Evolutionary conservation across 2,329 filamentous ascomycete genomes (phyloP), one percentile per base, ranked within the genome.

Genomic region (Aspergillus sp.): DNA sequence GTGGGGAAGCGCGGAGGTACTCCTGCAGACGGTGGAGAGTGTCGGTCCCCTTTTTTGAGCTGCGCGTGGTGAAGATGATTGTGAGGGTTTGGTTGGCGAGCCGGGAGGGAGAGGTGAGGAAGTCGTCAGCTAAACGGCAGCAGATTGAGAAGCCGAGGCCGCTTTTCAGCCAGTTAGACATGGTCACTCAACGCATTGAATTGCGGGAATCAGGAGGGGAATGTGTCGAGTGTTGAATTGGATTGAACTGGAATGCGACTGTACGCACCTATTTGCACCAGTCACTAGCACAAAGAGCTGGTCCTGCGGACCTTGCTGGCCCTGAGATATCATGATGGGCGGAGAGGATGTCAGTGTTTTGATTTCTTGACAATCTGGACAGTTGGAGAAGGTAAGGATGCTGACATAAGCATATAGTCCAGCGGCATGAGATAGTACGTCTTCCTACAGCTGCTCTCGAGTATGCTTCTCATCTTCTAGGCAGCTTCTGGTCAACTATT

Each of bases 111-210:
- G 80, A 80, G 49, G 75, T 72, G 49, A 94, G 80, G 73, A 95
- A 96, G 59, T 94, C 87, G 72, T 95, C 88, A 57, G 94, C 91
- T 47, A 95, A 76, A 50, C 88, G 86, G 61, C 86, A 81, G 64
- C 86, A 86, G 56, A 87, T 89, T 46, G 85, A 83, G 58, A 91
- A 85, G 40, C 91, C 91, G 40, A 96, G 81, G 50, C 91, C 91
- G 64, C 91, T 96, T 66, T 27, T 38, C 41, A 51, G 45, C 44
- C 34, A 29, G 26, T 44, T 19, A 19, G 19, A 19, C 19, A 19
- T 19, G 19, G 19, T 50, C 32, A 50, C 27, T 36, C 19, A 19
- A 36, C 34, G 5, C n/a, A 36, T 42, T 42, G 41, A 19, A 41
- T 6, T 27, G 12, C 12, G 7, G 7, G n/a, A 9, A 29, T 42